phyloP scores from a whole-genome alignment of 345 rosid genomes.

The Salix viminalis region DNA sequence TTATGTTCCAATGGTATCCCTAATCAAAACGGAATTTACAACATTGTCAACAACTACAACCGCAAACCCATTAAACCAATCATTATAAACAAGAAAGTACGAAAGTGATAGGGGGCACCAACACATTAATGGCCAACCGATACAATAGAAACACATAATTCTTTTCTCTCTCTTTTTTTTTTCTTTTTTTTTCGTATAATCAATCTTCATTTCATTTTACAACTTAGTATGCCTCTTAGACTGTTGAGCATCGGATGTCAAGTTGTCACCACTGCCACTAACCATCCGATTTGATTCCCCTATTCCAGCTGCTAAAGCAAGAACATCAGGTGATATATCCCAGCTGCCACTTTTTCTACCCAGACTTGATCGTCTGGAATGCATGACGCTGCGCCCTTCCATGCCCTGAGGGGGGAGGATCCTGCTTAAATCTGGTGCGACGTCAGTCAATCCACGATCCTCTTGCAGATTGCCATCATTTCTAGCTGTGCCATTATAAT shows the following conservation, averaged over 20 bases:
- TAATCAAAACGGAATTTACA: no score
- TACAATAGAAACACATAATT: neutral
- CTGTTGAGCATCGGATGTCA: constrained; percentile 16
- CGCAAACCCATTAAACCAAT: constrained; percentile 2
- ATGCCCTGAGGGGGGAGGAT: constrained; percentile 60
- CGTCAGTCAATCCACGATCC: constrained; percentile 31
- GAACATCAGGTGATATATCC: constrained; percentile 53
- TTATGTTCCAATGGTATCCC: no score
- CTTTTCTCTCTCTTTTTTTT: neutral
- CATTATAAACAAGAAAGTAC: neutral
- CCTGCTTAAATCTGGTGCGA: constrained; percentile 55
- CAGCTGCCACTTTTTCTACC: constrained; percentile 74
- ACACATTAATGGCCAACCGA: constrained; percentile 5
- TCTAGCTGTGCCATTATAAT: constrained; percentile 14
- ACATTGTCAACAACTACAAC: neutral
- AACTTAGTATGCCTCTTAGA: constrained; percentile 7
- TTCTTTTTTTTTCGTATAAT: neutral
- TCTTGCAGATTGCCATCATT: constrained; percentile 30
- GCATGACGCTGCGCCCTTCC: constrained; percentile 53
- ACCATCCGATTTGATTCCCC: constrained; percentile 34
- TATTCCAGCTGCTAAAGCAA: constrained; percentile 29
- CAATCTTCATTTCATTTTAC: constrained; percentile 11
- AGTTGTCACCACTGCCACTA: constrained; percentile 14
- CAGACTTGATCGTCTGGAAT: constrained; percentile 50
- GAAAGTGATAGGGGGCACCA: neutral